Conservation (phyloP, 1,284 basidiomycete genomes). For the Trametes hirsuta region DNA sequence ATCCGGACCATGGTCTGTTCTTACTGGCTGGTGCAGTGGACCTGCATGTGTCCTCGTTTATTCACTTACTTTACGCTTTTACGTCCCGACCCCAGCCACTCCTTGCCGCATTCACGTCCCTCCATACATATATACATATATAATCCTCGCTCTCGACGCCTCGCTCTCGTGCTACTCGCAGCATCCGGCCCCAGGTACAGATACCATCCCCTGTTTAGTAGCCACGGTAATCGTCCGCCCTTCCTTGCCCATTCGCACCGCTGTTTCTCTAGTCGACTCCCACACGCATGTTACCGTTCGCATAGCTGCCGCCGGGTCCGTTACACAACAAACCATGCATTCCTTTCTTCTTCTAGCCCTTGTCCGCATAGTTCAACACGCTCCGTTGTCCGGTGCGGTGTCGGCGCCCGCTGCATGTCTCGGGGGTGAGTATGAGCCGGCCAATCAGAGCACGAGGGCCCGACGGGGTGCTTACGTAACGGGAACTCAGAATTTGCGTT, state of each 20-base stretch:
- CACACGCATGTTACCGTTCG: background rate
- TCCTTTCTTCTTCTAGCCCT: background rate
- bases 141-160: constrained; percentile 13
- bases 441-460: constrained; percentile 10
- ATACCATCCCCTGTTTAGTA: constrained; percentile 16
- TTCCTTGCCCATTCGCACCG: background rate
- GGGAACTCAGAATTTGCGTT: constrained; percentile 15
- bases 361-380: background rate
- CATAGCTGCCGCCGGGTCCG: too few species aligned
- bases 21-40: background rate
- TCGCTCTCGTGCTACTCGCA: constrained; percentile 14
- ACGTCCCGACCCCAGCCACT: constrained; percentile 17
- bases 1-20: constrained; percentile 4
- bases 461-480: constrained; percentile 15
- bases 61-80: constrained; percentile 1
- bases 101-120: constrained; percentile 3
- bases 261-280: constrained; percentile 7
- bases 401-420: background rate
- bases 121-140: constrained; percentile 6
- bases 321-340: background rate
- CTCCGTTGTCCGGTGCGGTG: too few species aligned
- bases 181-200: background rate
- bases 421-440: background rate
- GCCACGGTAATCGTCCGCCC: constrained; percentile 9
- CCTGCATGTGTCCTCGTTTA: background rate